A percentile compares a stretch with the other conserved stretches of the same genome.
Conservation (phyloP, 768 basidiomycete species). For the Collybia mongolica region DNA sequence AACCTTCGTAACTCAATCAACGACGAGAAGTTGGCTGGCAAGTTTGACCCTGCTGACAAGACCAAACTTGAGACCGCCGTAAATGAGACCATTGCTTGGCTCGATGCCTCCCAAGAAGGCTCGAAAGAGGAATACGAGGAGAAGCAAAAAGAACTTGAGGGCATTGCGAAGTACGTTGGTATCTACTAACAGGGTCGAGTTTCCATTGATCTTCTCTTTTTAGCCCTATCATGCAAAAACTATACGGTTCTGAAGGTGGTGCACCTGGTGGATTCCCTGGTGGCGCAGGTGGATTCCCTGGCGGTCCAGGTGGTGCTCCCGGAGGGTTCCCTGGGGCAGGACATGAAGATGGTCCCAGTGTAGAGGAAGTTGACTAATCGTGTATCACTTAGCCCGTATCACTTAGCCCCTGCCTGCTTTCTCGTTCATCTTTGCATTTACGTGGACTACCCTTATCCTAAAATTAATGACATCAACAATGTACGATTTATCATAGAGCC, state of each 20-base stretch:
- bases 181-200: not conserved
- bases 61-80: slow-evolving; percentile 76
- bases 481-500: not conserved
- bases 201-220: slow-evolving; percentile 8
- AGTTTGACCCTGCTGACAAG: slow-evolving; percentile 88
- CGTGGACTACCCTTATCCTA: slow-evolving; percentile 1
- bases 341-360: slow-evolving; percentile 81
- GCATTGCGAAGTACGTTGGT: slow-evolving; percentile 57
- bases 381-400: slow-evolving; percentile 7
- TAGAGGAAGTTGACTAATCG: slow-evolving; percentile 85
- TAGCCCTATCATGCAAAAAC: slow-evolving; percentile 62
- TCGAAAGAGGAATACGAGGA: slow-evolving; percentile 93
- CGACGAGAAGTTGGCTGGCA: slow-evolving; percentile 84
- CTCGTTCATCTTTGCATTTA: slow-evolving; percentile 16
- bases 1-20: slow-evolving; percentile 88
- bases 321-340: slow-evolving; percentile 68
- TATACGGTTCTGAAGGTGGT: slow-evolving; percentile 74
- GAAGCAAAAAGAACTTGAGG: slow-evolving; percentile 92
- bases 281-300: slow-evolving; percentile 50
- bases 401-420: slow-evolving; percentile 9
- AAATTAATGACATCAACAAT: slow-evolving; percentile 13
- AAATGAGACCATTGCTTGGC: slow-evolving; percentile 82
- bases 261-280: slow-evolving; percentile 66
- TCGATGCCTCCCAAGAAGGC: slow-evolving; percentile 84
- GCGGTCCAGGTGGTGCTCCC: slow-evolving; percentile 56